These are phyloP conservation scores for Grosmannia clavigera DNA, from an alignment of 2,329 filamentous ascomycete species.

Conservation along the genomic window DNA sequence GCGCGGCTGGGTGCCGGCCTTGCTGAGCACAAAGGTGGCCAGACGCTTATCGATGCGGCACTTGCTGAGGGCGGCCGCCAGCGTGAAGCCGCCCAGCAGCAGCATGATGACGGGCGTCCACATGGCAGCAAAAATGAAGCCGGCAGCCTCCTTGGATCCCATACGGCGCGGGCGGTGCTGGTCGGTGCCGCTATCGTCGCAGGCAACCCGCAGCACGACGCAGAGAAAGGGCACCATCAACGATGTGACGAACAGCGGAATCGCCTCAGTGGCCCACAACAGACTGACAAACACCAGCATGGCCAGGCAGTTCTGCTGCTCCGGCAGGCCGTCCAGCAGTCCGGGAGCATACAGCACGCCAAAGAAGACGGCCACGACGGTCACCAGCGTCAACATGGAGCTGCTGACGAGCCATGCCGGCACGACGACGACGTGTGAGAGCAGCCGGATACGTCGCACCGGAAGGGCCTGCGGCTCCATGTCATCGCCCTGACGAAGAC, in stretches of 20 bases:
- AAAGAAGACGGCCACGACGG: conserved; percentile 61
- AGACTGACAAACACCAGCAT: conserved; percentile 88
- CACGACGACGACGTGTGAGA: conserved; percentile 39
- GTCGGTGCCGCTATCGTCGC: conserved; percentile 50
- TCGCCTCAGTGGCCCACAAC: conserved; percentile 95
- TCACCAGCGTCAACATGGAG: conserved; percentile 64
- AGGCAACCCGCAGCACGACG: conserved; percentile 74
- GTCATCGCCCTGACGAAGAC: conserved; percentile 76
- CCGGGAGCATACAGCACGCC: conserved; percentile 65
- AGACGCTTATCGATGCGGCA: conserved; percentile 97
- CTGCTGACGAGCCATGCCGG: conserved; percentile 76
- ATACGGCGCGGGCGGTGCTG: conserved; percentile 39
- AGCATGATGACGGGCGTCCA: conserved; percentile 99
- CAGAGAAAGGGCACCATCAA: conserved; percentile 87
- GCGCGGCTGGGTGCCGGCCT: conserved; percentile 80
- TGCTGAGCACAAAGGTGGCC: conserved; percentile 90
- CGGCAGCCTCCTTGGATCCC: conserved; percentile 66
- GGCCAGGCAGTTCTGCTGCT: conserved; percentile 93
- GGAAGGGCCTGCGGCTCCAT: conserved; percentile 28
- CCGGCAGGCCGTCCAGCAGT: conserved; percentile 43
- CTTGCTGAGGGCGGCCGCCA: conserved; percentile 89
- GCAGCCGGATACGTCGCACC: conserved; percentile 43
- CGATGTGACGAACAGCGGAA: conserved; percentile 93
- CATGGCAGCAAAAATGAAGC: conserved; percentile 87
- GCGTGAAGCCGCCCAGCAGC: conserved; percentile 85